Conservation (phyloP, 345 rosid genomes). For the Rhodamnia argentea region DNA sequence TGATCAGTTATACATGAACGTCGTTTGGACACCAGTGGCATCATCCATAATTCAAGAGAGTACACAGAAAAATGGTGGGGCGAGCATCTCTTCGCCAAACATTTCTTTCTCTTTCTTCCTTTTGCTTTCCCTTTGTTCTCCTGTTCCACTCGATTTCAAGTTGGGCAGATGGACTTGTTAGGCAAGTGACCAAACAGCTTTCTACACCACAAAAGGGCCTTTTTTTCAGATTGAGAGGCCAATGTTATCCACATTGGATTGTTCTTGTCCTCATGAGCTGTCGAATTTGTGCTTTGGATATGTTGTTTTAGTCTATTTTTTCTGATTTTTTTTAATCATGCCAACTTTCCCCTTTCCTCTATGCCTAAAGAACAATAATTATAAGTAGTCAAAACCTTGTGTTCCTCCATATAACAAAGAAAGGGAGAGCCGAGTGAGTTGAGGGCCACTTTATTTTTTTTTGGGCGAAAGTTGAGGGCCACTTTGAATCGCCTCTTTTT, state of each 20-base stretch:
- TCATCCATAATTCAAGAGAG: background rate
- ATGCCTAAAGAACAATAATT: background rate
- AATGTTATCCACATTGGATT: background rate
- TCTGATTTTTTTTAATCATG: background rate
- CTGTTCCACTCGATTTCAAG: background rate
- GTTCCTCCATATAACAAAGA: background rate
- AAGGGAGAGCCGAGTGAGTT: background rate
- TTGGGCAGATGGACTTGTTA: background rate
- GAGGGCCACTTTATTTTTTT: background rate
- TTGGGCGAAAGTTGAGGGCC: background rate
- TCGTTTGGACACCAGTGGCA: fast-evolving
- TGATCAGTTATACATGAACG: background rate
- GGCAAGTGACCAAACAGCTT: background rate
- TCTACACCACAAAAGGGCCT: background rate
- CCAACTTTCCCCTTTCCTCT: background rate
- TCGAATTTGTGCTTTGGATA: background rate
- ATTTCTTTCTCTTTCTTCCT: background rate
- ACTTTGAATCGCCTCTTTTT: background rate
- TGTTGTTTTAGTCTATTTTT: background rate
- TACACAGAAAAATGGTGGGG: background rate
- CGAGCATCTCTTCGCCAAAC: background rate
- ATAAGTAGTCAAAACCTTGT: background rate
- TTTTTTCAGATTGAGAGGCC: background rate
- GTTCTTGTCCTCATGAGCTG: background rate
- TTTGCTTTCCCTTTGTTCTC: background rate